Base-by-base conservation (phyloP, 1,139 yeast species). In the Protomyces gravidus region DNA sequence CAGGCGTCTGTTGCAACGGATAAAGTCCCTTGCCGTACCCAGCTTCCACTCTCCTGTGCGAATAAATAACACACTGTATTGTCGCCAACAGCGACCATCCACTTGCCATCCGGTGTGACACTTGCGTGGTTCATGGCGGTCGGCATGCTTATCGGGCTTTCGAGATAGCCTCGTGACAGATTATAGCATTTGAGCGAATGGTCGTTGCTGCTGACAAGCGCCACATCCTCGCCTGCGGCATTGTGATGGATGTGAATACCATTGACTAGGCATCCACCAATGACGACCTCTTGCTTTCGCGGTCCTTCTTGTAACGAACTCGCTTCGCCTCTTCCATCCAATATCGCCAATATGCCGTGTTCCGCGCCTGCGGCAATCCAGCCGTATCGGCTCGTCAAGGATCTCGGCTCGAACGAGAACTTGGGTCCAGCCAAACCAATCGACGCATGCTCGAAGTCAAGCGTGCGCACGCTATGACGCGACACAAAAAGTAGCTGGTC, bases 1-100 rank as follows among this genome's bases (percentile, higher is more conserved):
- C 55, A 48, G 3, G 60, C 53, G 17, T 55, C 60, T 3, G 33
- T 46, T 7, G 60, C 49, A 25, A 48, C 60, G 4, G 45, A n/a
- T 42, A 55, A 21, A 15, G 39, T 50, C 5, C 53, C 50, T 3
- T 48, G 45, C 13, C 42, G 45, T 13, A 42, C 25, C 60, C 53
- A 48, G 5, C 45, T 32, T 27, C 53, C 58, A 1, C 42, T 28
- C 6, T 57, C 53, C 4, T 53, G 51, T 27, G 33, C 55, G 42
- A 47, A 51, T 15, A 60, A 25, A 30, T 46, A 60, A 3, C 52
- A 47, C 17, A 57, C 55, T 17, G 61, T 52, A 15, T 55, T 56
- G 30, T 60, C 62, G 39, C 62, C 62, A 2, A 60, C 62, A 9
- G 59, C 55, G 15, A 60, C 59, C 59, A 60, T 39, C 47, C 33